Base-by-base conservation (phyloP, 1,284 basidiomycete genomes). In the Chondrostereum purpureum region DNA sequence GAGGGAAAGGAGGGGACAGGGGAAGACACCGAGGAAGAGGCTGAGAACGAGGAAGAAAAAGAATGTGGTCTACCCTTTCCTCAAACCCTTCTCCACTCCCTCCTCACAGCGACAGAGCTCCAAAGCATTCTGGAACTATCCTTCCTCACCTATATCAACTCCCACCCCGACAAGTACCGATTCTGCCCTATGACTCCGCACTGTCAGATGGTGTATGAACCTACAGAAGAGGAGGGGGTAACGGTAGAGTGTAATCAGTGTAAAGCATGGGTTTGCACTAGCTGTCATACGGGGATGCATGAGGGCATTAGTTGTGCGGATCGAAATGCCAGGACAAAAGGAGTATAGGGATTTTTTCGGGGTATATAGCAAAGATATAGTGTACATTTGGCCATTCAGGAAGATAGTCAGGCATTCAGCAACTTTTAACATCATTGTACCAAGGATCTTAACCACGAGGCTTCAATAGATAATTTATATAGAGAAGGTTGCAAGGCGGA, bases 181-280 rank as follows among this genome's bases (percentile, higher is more conserved):
- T 74, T 73, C 58, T 78, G 75, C 51, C 74, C 70, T 4, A 31
- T 31, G 8, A 61, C 65, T 5, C 56, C 63, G 3, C 55, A 62
- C 34, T 74, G 72, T 46, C 46, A 65, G 33, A 59, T 65, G 10
- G 59, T 72, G 16, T 67, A 68, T 50, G n/a, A n/a, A n/a, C 58
- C 67, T 14, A 49, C 52, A 27, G 58, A 54, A n/a, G 50, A 50
- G 13, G 43, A 52, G n/a, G 63, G 58, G 2, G 53, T 56, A 5
- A 58, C 58, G 20, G 50, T 69, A 16, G 57, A 46, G 20, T 70
- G 68, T 46, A 52, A 54, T 13, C 40, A 50, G 17, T 70, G 68
- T 43, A 44, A 41, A 6, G 51, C 52, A 2, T 58, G 63, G 33
- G 52, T 69, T 19, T 70, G 68, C 49, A 57, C 60, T 2, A 53